phyloP scores from a whole-genome alignment of 2,329 filamentous ascomycete species.

The Aureobasidium musti region DNA sequence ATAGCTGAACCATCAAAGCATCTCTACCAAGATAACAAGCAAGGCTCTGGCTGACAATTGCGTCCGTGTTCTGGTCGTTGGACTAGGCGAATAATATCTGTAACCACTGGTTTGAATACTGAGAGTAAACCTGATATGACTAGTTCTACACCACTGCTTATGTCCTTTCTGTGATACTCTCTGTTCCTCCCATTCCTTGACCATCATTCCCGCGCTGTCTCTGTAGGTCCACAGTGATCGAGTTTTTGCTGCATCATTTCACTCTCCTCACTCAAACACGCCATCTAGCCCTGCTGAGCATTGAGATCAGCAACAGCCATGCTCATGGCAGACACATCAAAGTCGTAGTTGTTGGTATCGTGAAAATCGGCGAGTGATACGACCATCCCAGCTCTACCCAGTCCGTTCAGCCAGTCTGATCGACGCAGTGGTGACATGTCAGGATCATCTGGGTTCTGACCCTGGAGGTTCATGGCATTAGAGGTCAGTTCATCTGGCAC shows the following conservation, averaged over 20 bases:
- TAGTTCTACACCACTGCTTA: neutral
- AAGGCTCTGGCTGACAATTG: neutral
- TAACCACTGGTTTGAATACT: neutral
- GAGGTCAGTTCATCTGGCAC: neutral
- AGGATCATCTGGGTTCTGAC: neutral
- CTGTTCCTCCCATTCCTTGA: neutral
- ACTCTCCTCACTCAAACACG: neutral
- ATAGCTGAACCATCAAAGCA: neutral
- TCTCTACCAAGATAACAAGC: no score
- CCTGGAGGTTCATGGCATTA: neutral
- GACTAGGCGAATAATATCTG: no score
- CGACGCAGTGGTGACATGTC: slow-evolving; percentile 1
- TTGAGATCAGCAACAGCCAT: neutral
- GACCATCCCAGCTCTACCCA: slow-evolving; percentile 19
- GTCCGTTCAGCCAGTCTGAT: slow-evolving; percentile 54
- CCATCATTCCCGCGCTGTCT: no score
- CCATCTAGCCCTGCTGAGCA: neutral
- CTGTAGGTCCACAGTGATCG: no score
- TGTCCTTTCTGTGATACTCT: neutral
- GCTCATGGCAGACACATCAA: slow-evolving; percentile 21
- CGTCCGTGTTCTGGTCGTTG: neutral
- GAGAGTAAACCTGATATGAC: neutral
- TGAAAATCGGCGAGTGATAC: neutral
- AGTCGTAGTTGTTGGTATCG: neutral
- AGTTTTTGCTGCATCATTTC: no score